These are phyloP conservation scores for Dactylellina leptospora DNA, from an alignment of 2,329 filamentous ascomycete species.

Conservation along the genomic window DNA sequence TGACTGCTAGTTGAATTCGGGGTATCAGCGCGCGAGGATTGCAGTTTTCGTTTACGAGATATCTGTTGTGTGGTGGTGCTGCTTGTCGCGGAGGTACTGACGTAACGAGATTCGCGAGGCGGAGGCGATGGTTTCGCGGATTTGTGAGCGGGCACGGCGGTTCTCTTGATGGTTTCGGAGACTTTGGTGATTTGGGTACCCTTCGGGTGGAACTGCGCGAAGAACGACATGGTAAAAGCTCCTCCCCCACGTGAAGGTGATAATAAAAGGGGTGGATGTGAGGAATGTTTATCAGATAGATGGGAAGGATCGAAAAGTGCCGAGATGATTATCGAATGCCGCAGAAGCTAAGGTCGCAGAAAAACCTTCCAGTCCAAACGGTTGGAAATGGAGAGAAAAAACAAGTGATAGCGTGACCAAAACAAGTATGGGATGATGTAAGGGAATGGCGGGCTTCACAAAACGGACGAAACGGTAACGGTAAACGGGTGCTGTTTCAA, in stretches of 20 bases:
- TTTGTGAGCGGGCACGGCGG: constrained; percentile 30
- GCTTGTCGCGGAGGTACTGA: constrained; percentile 6
- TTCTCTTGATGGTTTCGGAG: constrained; percentile 50
- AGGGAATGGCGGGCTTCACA: constrained; percentile 26
- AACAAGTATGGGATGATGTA: constrained; percentile 52
- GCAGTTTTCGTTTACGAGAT: constrained; percentile 44
- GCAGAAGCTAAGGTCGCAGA: constrained; percentile 13
- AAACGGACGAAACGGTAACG: constrained; percentile 21
- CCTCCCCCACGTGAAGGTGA: neutral
- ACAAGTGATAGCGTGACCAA: constrained; percentile 40
- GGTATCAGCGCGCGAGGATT: constrained; percentile 45
- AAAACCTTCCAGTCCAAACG: constrained; percentile 3
- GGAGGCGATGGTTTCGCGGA: constrained; percentile 49
- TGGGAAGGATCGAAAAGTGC: constrained; percentile 5
- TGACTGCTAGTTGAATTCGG: constrained; percentile 27
- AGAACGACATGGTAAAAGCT: constrained; percentile 51
- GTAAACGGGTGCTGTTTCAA: neutral
- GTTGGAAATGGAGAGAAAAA: constrained; percentile 6
- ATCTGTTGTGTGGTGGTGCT: constrained; percentile 1
- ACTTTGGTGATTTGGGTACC: constrained; percentile 50
- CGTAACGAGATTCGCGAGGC: constrained; percentile 47
- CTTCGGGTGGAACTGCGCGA: constrained; percentile 50
- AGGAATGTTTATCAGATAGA: constrained; percentile 5
- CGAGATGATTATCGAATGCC: constrained; percentile 37
- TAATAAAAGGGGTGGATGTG: constrained; percentile 11